Evolutionary conservation across 2,329 filamentous ascomycete species (phyloP).

Genomic region (Talaromyces verruculosus): DNA sequence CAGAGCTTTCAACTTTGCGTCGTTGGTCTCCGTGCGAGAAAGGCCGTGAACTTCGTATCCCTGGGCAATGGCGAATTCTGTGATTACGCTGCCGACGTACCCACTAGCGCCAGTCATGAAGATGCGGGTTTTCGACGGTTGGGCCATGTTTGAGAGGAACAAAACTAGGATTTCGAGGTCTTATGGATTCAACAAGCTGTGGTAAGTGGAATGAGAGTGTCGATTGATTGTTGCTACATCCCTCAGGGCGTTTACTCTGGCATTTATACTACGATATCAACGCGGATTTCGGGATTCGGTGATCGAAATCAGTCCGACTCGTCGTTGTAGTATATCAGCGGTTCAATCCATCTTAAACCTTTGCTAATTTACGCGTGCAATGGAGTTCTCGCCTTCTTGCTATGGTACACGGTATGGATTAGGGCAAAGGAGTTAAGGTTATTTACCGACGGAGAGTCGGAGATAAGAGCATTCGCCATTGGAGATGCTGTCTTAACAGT

Average conservation of each 20-base stretch:
- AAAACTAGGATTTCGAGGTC: neutral
- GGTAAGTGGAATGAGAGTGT: neutral
- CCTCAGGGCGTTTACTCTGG: neutral
- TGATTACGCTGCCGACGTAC: slow-evolving; percentile 42
- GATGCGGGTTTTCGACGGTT: slow-evolving; percentile 24
- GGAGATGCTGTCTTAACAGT: neutral
- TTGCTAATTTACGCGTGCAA: neutral
- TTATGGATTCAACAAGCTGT: neutral
- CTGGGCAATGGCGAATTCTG: slow-evolving; percentile 36
- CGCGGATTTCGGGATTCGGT: neutral
- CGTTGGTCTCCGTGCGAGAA: slow-evolving; percentile 39
- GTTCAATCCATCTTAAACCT: too few species aligned
- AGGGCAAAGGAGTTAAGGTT: neutral
- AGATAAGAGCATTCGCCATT: neutral
- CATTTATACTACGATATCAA: neutral
- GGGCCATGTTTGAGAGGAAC: neutral
- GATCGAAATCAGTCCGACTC: neutral
- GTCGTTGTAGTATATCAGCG: neutral
- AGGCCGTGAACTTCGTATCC: slow-evolving; percentile 47
- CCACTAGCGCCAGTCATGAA: slow-evolving; percentile 48
- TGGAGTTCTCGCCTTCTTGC: neutral
- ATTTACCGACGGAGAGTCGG: neutral
- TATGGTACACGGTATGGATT: neutral
- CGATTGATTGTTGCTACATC: neutral
- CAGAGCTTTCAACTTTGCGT: slow-evolving; percentile 36